Evolutionary conservation across 768 basidiomycete species (phyloP), one percentile per base, ranked within the genome.

Genomic region (Tremella fuciformis): DNA sequence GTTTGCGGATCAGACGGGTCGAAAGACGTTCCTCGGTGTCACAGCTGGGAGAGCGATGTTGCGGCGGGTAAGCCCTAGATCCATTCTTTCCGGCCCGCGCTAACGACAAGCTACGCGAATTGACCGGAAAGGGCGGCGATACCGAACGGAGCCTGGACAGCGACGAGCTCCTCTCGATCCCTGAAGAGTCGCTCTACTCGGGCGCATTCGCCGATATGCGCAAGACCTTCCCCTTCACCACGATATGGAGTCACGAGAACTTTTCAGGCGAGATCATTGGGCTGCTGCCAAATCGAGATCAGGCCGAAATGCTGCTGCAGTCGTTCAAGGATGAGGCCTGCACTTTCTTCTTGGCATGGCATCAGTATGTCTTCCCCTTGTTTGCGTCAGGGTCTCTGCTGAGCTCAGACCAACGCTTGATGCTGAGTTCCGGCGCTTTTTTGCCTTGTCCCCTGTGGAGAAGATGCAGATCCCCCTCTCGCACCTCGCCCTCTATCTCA

Each of bases 211-310:
- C 76, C 2, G 76, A 77, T 56, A 57, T 66, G 46, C 55, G 73
- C 26, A 75, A 77, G 61, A 75, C 72, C 0, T 77, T 74, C 51
- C 76, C 76, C 2, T 77, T 77, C 55, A 75, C 76, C 8, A 77
- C 76, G 2, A 77, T 77, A 42, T 77, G 76, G 76, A 72, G 69
- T 59, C 74, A 75, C 47, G 76, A 77, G 40, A 73, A 74, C 50
- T 77, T 75, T 53, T 68, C 59, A 18, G 71, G 60, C 11, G 76
- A 77, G 51, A 71, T 77, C 54, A 69, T 77, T 18, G 72, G 71
- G 2, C 62, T 77, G 0, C 44, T 77, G 15, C 76, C 76, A 8
- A 67, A 57, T 44, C 26, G 54, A 21, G 66, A 66, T 46, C 74
- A 77, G 48, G 62, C 76, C 0, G 68, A 72, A 56, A 6, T 74